Conservation (phyloP, 208 protist genomes). For the Herpetomonas samuelpessoai region DNA sequence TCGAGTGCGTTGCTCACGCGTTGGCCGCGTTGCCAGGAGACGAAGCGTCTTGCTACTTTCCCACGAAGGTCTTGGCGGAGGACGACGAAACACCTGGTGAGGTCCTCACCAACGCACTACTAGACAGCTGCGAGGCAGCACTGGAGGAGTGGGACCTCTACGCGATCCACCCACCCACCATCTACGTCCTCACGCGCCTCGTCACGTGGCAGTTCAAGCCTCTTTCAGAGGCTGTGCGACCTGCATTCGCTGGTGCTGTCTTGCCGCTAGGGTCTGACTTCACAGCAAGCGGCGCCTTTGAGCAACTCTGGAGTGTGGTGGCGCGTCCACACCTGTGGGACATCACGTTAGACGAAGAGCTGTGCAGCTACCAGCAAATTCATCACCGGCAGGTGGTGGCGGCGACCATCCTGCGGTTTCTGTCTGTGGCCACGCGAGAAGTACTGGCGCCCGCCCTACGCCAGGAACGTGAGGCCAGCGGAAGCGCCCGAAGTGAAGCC, state of each 20-base stretch:
- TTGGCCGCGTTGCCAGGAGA: slow-evolving; percentile 15
- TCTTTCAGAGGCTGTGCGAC: slow-evolving; percentile 6
- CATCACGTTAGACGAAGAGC: slow-evolving; percentile 62
- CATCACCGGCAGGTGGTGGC: slow-evolving; percentile 75
- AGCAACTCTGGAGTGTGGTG: slow-evolving; percentile 80
- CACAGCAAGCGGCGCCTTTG: slow-evolving; percentile 54
- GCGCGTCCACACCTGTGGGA: slow-evolving; percentile 80
- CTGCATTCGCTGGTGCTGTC: background rate
- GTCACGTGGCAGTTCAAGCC: slow-evolving; percentile 82
- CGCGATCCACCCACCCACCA: slow-evolving; percentile 61
- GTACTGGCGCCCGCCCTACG: slow-evolving; percentile 12
- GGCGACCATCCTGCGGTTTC: slow-evolving; percentile 62
- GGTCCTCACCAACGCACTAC: slow-evolving; percentile 47
- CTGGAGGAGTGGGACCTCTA: slow-evolving; percentile 85
- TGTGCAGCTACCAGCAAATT: slow-evolving; percentile 78
- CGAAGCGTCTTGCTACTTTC: background rate
- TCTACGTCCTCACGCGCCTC: slow-evolving; percentile 75
- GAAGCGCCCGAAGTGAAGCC: background rate
- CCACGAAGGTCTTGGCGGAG: background rate
- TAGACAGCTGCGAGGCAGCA: slow-evolving; percentile 55
- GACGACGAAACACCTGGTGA: slow-evolving; percentile 39
- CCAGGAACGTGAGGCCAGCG: background rate
- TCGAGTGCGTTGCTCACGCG: slow-evolving; percentile 57
- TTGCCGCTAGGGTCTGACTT: slow-evolving; percentile 36
- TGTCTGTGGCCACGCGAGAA: slow-evolving; percentile 43